Evolutionary conservation across 805 yeast species (phyloP), one percentile per base, ranked within the genome.

Genomic region (Starmerella apis): DNA sequence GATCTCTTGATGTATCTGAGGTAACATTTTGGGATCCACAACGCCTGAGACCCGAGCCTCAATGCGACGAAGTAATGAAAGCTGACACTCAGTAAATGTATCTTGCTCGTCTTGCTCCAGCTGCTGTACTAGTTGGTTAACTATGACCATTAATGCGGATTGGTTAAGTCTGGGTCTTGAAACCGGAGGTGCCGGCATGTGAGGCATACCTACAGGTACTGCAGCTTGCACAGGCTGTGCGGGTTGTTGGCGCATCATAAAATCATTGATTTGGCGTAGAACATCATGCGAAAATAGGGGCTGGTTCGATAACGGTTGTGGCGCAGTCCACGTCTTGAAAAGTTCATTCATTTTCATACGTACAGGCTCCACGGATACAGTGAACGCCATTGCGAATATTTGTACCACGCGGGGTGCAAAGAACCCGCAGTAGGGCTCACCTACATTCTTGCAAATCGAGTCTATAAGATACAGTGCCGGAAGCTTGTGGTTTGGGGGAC

Each of bases 381-480:
- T 74, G 63, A 84, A 92, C 2, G 87, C 81, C 54, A 78, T 79
- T 23, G 83, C 79, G 66, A 83, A 90, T 3, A 84, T 69, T 56
- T 74, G 76, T 67, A 76, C 82, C 43, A 87, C 68, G 55, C 80
- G 79, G 56, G 78, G 72, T 47, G 88, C 81, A 63, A 92, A 79
- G 46, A 84, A 65, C 6, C 79, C 72, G n/a, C 86, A 84, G 64
- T 90, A 92, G 1, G 97, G 96, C 53, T 80, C 75, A 8, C 96
- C 96, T 28, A 86, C 81, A 60, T 81, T 85, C 65, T 92, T 92
- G 68, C 90, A 83, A 43, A 92, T 83, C 16, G 96, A 87, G 65
- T 92, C 97, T 49, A 92, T 67, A 42, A 90, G 72, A 63, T 90
- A 92, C 53, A 92, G 72, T 3, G 92, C 79, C 59, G 77, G 92